Percentiles rank a stretch among this genome's conserved stretches.
Conservation (phyloP, 1,284 basidiomycete genomes). For the Moesziomyces globuligerus region DNA sequence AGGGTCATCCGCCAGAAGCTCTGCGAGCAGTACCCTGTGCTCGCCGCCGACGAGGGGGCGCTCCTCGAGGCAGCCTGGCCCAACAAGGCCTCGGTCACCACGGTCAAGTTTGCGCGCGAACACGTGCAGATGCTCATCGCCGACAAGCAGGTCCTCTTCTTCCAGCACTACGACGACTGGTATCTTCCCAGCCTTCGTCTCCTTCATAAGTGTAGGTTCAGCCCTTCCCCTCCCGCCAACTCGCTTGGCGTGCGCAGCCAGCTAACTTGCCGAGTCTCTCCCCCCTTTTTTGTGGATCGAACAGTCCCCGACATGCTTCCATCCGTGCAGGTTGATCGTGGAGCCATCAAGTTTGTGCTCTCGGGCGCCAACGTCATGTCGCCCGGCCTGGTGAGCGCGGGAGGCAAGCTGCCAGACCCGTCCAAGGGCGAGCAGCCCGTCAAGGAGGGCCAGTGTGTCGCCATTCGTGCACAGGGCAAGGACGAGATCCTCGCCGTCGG, state of each 20-base stretch:
- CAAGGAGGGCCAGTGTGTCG: constrained; percentile 79
- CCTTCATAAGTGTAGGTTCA: constrained; percentile 78
- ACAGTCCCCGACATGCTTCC: constrained; percentile 77
- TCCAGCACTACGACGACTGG: constrained; percentile 96
- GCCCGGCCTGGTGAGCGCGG: constrained; percentile 90
- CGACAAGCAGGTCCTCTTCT: constrained; percentile 86
- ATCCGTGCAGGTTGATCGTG: constrained; percentile 88
- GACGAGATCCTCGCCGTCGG: constrained; percentile 90
- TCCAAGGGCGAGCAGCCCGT: constrained; percentile 73
- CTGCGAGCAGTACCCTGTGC: constrained; percentile 80
- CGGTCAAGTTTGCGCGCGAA: constrained; percentile 91
- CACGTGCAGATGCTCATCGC: constrained; percentile 92
- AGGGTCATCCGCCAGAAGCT: constrained; percentile 83
- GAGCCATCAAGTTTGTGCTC: constrained; percentile 96
- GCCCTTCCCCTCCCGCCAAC: background rate
- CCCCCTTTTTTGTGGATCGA: background rate
- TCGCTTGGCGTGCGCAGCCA: background rate
- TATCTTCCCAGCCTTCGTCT: constrained; percentile 87
- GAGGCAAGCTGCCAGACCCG: constrained; percentile 82
- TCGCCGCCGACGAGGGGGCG: constrained; percentile 71
- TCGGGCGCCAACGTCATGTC: constrained; percentile 72
- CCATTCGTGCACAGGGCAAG: constrained; percentile 95
- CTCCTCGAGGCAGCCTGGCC: constrained; percentile 92
- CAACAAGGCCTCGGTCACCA: constrained; percentile 93
- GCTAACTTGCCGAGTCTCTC: constrained; percentile 1